Conservation (phyloP, 2,329 filamentous ascomycete genomes). For the Aureobasidium sp. region DNA sequence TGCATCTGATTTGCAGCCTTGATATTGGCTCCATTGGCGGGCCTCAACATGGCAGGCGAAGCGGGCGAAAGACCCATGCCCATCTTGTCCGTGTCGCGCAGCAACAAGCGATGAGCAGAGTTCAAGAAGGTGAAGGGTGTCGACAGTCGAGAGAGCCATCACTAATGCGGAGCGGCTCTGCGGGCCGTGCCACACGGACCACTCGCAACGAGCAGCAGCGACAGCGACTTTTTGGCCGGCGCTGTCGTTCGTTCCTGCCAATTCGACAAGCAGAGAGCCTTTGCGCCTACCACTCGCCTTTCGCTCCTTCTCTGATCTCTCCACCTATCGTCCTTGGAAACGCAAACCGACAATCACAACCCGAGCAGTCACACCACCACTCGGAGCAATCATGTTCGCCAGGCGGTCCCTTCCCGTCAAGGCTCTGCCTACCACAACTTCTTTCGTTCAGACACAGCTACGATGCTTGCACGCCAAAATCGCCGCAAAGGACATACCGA, state of each 20-base stretch:
- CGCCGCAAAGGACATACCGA: constrained; percentile 45
- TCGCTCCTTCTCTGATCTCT: background rate
- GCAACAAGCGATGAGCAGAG: background rate
- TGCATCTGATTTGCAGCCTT: constrained; percentile 4
- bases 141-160: background rate
- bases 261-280: background rate
- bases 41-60: constrained; percentile 4
- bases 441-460: constrained; percentile 10
- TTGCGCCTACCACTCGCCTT: background rate
- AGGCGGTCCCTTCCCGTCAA: constrained; percentile 1
- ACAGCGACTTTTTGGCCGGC: constrained; percentile 6
- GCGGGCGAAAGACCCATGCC: constrained; percentile 4
- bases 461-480: constrained; percentile 32
- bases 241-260: background rate
- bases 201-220: background rate
- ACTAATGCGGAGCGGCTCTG: constrained; percentile 8
- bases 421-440: background rate
- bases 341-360: background rate
- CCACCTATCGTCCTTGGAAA: background rate
- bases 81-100: background rate
- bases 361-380: background rate
- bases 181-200: constrained; percentile 4
- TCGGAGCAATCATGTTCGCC: constrained; percentile 12
- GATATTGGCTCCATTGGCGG: background rate
- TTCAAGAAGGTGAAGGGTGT: background rate